phyloP scores from a whole-genome alignment of 805 yeast species.

The Debaryomyces prosopidis region DNA sequence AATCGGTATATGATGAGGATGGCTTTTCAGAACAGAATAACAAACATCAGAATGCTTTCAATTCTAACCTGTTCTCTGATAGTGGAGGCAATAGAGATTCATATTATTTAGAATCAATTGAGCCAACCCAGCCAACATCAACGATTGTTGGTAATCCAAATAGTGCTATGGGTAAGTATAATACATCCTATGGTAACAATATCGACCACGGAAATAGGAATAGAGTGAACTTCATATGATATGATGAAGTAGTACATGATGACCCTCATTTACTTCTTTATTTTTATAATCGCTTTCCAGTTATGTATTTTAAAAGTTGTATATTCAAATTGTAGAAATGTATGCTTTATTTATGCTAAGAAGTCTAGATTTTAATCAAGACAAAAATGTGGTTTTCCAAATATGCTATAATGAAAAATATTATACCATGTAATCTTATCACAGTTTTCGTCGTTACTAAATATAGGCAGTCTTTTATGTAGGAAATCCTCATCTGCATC shows the following conservation, averaged over 20 bases:
- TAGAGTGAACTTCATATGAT: conserved; percentile 11
- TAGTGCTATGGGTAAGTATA: conserved; percentile 25
- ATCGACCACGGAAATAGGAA: conserved; percentile 5
- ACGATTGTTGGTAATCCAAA: conserved; percentile 43
- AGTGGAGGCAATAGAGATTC: conserved; percentile 27
- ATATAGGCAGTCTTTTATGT: conserved; percentile 7
- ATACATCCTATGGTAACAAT: conserved; percentile 15
- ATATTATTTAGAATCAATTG: conserved; percentile 26
- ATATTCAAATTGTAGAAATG: background rate
- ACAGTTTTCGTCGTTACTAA: conserved; percentile 33
- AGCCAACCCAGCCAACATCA: conserved; percentile 44
- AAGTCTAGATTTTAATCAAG: conserved; percentile 7
- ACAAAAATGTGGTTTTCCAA: conserved; percentile 47
- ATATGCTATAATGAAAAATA: conserved; percentile 50
- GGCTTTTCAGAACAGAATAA: conserved; percentile 9
- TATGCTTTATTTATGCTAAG: background rate
- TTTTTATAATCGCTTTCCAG: conserved; percentile 4
- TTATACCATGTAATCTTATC: conserved; percentile 54
- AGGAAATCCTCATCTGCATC: background rate
- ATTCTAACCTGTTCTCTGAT: conserved; percentile 5
- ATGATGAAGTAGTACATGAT: background rate
- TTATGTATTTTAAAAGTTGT: background rate
- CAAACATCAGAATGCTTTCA: conserved; percentile 10
- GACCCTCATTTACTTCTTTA: background rate
- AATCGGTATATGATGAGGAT: conserved; percentile 33